Conservation (phyloP, 1,139 yeast genomes). For the Blastobotrys raffinosifermentans region DNA sequence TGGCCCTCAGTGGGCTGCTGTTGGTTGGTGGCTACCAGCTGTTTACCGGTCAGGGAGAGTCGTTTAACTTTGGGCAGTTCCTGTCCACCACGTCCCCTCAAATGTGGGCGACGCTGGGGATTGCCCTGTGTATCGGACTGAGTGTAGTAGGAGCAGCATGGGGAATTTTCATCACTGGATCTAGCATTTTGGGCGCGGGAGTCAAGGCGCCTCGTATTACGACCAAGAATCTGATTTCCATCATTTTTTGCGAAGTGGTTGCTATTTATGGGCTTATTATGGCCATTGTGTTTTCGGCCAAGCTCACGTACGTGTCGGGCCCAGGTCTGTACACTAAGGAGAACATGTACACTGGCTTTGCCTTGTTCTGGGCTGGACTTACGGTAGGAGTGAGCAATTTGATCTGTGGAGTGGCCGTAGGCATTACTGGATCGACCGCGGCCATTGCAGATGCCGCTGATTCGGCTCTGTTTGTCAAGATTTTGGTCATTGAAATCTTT, state of each 20-base stretch:
- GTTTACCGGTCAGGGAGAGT: slow-evolving; percentile 87
- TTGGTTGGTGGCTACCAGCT: slow-evolving; percentile 49
- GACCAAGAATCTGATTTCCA: slow-evolving; percentile 91
- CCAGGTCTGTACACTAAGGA: slow-evolving; percentile 64
- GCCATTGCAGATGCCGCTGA: slow-evolving; percentile 98
- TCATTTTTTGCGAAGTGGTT: slow-evolving; percentile 98
- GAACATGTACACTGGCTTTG: slow-evolving; percentile 83
- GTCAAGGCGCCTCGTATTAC: slow-evolving; percentile 96
- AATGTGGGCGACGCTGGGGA: slow-evolving; percentile 94
- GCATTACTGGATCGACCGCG: slow-evolving; percentile 96
- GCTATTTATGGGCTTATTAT: slow-evolving; percentile 97
- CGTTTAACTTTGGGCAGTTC: slow-evolving; percentile 85
- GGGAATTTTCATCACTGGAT: slow-evolving; percentile 97
- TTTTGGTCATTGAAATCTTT: slow-evolving; percentile 92
- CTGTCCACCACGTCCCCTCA: slow-evolving; percentile 85
- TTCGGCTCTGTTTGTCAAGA: slow-evolving; percentile 88
- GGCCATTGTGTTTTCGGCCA: slow-evolving; percentile 95
- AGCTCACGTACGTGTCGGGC: slow-evolving; percentile 67
- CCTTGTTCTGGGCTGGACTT: slow-evolving; percentile 97
- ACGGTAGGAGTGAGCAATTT: slow-evolving; percentile 93
- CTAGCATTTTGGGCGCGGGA: slow-evolving; percentile 95
- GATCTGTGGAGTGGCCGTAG: slow-evolving; percentile 96
- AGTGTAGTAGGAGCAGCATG: slow-evolving; percentile 98
- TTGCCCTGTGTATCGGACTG: slow-evolving; percentile 87
- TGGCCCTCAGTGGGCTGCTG: slow-evolving; percentile 8